Evolutionary conservation across 2,329 filamentous ascomycete genomes (phyloP).

Genomic region (Podosphaera leucotricha): DNA sequence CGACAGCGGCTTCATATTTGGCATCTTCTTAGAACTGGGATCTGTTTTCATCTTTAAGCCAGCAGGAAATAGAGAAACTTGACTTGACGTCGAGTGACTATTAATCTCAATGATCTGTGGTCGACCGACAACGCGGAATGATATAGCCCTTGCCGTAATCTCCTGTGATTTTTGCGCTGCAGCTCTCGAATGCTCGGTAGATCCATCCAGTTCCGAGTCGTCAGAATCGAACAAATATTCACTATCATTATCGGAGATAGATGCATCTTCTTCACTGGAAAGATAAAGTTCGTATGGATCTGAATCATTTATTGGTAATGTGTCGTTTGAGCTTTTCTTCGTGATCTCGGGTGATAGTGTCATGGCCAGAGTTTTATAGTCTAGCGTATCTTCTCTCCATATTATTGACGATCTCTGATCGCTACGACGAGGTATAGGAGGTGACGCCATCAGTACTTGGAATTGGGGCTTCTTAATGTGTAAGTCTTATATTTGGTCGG

Average conservation of each 20-base stretch:
- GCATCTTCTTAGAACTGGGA: not conserved
- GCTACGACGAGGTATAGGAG: slow-evolving; percentile 10
- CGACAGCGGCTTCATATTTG: not conserved
- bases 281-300: slow-evolving; percentile 36
- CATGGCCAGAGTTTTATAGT: slow-evolving; percentile 10
- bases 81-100: not conserved
- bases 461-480: not conserved
- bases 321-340: slow-evolving; percentile 3
- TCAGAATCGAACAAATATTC: slow-evolving; percentile 25
- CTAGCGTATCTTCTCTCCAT: slow-evolving; percentile 10
- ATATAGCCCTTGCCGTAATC: slow-evolving; percentile 33
- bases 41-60: not conserved
- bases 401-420: slow-evolving; percentile 10
- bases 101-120: slow-evolving; percentile 19
- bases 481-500: not conserved
- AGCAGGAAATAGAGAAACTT: not conserved
- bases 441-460: slow-evolving; percentile 1
- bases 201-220: slow-evolving; percentile 15
- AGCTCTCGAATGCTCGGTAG: slow-evolving; percentile 8
- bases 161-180: slow-evolving; percentile 19
- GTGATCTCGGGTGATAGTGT: slow-evolving; percentile 3
- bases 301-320: slow-evolving; percentile 3
- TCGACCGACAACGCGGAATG: slow-evolving; percentile 34
- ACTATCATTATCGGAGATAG: slow-evolving; percentile 35
- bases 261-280: slow-evolving; percentile 41